Conservation (phyloP, 495 filamentous ascomycete genomes). For the Oidiodendron maius region DNA sequence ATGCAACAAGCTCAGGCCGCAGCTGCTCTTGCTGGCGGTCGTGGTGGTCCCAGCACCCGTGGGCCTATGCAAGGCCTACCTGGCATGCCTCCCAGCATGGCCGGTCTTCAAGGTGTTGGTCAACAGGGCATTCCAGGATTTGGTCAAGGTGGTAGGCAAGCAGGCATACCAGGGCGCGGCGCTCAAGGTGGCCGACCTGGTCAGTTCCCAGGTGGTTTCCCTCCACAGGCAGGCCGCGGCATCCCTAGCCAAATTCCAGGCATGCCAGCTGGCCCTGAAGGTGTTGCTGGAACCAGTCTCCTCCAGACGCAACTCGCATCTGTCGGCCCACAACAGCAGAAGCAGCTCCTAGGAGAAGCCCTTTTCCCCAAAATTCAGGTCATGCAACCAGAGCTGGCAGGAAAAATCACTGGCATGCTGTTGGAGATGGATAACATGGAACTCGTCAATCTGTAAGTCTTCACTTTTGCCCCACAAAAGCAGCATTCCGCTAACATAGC, state of each 20-base stretch:
- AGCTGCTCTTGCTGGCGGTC: conserved; percentile 58
- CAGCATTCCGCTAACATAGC: conserved; percentile 17
- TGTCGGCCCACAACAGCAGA: conserved; percentile 61
- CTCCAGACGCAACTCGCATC: conserved; percentile 41
- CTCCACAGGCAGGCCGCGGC: conserved; percentile 24
- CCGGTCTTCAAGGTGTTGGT: conserved; percentile 40
- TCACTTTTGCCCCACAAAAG: background rate
- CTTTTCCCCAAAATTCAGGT: conserved; percentile 96
- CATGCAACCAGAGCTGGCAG: conserved; percentile 88
- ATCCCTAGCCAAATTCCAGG: conserved; percentile 32
- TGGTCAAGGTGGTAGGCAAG: conserved; percentile 39
- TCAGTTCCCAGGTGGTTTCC: conserved; percentile 37
- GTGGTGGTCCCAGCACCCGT: conserved; percentile 66
- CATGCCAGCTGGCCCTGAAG: conserved; percentile 20
- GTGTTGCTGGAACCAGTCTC: conserved; percentile 31
- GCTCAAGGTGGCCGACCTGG: conserved; percentile 35
- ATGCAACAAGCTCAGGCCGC: conserved; percentile 63
- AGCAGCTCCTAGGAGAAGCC: conserved; percentile 95
- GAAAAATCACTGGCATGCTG: conserved; percentile 99
- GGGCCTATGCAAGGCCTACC: conserved; percentile 71
- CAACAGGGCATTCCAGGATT: conserved; percentile 62
- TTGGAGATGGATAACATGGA: conserved; percentile 97
- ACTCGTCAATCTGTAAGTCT: conserved; percentile 88
- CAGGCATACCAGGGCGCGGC: conserved; percentile 34
- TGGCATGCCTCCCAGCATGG: conserved; percentile 57